A percentile compares a stretch with the other conserved stretches of the same genome.
phyloP scores from a whole-genome alignment of 2,329 filamentous ascomycete genomes.

The Pseudocercospora macadamiae region DNA sequence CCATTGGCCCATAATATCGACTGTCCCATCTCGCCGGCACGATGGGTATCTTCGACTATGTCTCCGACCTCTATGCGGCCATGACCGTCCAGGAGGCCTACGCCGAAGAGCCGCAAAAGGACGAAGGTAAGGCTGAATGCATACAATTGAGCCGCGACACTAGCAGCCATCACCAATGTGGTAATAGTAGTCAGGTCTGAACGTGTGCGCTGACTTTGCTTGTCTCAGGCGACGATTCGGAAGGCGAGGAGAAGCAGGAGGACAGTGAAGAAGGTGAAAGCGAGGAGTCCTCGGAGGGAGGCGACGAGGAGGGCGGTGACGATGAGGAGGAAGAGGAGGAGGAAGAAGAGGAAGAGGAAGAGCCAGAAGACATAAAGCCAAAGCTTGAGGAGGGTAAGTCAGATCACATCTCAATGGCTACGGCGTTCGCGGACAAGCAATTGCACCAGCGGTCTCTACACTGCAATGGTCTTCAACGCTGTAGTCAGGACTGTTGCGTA shows the following conservation, averaged over 20 bases:
- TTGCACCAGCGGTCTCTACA: not conserved
- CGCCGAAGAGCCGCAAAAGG: slow-evolving; percentile 60
- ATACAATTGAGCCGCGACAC: slow-evolving; percentile 1
- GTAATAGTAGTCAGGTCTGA: not conserved
- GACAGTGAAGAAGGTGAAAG: slow-evolving; percentile 21
- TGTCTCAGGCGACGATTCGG: not conserved
- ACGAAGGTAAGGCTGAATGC: slow-evolving; percentile 37
- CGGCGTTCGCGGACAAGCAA: not conserved
- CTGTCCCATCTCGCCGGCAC: slow-evolving; percentile 32
- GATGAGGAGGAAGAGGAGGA: slow-evolving; percentile 72
- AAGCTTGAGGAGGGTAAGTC: slow-evolving; percentile 85
- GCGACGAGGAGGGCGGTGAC: slow-evolving; percentile 51
- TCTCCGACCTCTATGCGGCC: slow-evolving; percentile 67
- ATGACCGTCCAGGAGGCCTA: slow-evolving; percentile 64
- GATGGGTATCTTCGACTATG: slow-evolving; percentile 68
- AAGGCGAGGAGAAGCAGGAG: slow-evolving; percentile 2
- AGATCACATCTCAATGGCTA: too few species aligned
- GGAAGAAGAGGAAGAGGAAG: slow-evolving; percentile 81
- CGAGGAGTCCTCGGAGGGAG: slow-evolving; percentile 40
- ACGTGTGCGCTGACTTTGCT: not conserved
- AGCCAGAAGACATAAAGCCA: slow-evolving; percentile 83
- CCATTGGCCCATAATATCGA: slow-evolving; percentile 26
- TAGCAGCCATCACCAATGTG: not conserved
- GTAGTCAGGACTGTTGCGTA: not conserved
- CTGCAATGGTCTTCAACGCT: not conserved